Evolutionary conservation across 352 stramenopile genomes (phyloP).

Genomic region (Globisporangium spinosum): DNA sequence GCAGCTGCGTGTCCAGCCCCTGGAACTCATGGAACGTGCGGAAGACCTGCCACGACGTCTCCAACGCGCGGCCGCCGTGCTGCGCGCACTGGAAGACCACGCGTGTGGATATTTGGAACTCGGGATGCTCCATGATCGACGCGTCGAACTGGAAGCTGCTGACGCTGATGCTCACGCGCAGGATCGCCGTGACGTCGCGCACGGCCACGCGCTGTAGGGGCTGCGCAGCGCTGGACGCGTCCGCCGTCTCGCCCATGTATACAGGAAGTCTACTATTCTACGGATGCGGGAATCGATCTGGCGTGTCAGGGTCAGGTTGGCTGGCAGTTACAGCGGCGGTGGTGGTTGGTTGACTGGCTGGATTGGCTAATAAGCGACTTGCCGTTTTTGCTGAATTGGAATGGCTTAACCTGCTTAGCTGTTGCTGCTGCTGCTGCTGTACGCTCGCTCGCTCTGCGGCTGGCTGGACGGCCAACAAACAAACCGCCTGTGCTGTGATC

Average conservation of each 20-base stretch:
- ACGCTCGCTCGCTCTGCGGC: background rate
- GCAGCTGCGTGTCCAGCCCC: conserved; percentile 65
- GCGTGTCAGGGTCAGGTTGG: background rate
- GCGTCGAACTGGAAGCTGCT: conserved; percentile 67
- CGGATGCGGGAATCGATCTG: background rate
- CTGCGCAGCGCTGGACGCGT: background rate
- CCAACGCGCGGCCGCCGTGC: conserved; percentile 44
- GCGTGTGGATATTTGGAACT: conserved; percentile 60
- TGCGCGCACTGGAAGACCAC: conserved; percentile 67
- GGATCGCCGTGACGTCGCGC: conserved; percentile 62
- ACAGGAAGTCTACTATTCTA: background rate
- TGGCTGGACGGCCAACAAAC: background rate
- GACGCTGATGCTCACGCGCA: conserved; percentile 54
- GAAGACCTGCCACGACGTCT: conserved; percentile 59
- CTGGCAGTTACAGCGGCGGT: background rate
- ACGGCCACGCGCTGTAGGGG: conserved; percentile 26
- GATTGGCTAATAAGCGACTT: background rate
- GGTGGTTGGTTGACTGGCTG: background rate
- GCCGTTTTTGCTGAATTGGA: background rate
- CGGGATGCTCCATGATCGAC: conserved; percentile 73
- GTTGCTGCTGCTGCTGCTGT: background rate
- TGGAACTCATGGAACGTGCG: conserved; percentile 77
- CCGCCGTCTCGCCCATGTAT: background rate
- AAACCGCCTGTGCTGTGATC: background rate
- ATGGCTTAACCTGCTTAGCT: background rate